Conservation (phyloP, 768 basidiomycete species). For the Lentinus brumalis region DNA sequence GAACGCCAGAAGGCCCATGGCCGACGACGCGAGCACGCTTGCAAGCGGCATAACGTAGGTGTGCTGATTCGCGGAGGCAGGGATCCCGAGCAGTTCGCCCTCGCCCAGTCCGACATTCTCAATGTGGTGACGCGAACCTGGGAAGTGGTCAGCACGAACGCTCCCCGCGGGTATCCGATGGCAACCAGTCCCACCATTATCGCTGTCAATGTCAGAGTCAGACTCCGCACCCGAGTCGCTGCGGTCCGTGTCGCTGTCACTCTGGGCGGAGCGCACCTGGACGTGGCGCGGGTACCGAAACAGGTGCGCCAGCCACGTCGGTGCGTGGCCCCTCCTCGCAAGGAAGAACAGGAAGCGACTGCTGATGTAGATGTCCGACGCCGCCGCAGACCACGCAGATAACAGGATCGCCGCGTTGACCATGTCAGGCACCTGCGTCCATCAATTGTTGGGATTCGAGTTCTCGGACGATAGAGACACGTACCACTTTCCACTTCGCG, state of each 20-base stretch:
- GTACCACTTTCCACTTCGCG: constrained; percentile 47
- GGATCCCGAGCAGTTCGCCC: not conserved
- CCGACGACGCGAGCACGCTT: constrained; percentile 20
- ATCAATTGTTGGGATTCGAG: not conserved
- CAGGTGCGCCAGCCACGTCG: constrained; percentile 25
- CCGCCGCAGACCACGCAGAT: constrained; percentile 59
- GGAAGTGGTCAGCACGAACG: not conserved
- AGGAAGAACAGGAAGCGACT: constrained; percentile 54
- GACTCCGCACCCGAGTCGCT: not conserved
- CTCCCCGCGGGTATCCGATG: not conserved
- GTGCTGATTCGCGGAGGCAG: not conserved
- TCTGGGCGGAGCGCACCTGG: not conserved
- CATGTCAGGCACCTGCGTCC: constrained; percentile 38
- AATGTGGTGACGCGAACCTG: no score
- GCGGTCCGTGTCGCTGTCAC: not conserved
- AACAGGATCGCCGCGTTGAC: constrained; percentile 46
- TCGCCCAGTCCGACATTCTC: constrained; percentile 6
- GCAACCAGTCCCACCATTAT: not conserved
- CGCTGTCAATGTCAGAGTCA: constrained; percentile 1
- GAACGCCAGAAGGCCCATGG: constrained; percentile 22
- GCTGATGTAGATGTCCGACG: constrained; percentile 53
- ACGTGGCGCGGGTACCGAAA: constrained; percentile 19
- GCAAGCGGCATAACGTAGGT: constrained; percentile 21
- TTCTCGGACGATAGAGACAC: constrained; percentile 4
- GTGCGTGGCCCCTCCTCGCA: constrained; percentile 47